Base-by-base conservation (phyloP, 2,329 filamentous ascomycete genomes). In the Allantophomopsis lycopodina region DNA sequence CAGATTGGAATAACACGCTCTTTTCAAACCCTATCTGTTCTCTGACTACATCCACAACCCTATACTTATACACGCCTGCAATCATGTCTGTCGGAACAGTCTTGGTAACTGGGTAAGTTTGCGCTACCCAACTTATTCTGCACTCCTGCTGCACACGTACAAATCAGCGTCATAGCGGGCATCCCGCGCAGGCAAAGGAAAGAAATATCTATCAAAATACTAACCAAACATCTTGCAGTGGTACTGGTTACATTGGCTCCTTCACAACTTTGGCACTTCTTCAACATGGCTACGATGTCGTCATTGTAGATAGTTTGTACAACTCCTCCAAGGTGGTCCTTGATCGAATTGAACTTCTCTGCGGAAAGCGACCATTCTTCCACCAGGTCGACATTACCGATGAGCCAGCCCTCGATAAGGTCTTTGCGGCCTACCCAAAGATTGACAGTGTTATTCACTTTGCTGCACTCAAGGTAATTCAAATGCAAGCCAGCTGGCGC, bases 391-490 rank as follows among this genome's bases (percentile, higher is more conserved):
- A 98, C 64, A 75, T 98, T 54, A 95, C 86, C 51, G 76, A 95
- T 57, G 82, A 91, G 61, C 71, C 73, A 46, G 82, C 70, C 11
- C 72, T 98, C 42, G 85, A 95, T 59, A 78, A 79, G 54, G 83
- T 96, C 53, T 95, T 98, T 58, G 69, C 75, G 46, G 83, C 82
- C 56, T 82, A 96, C 64, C 86, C 88, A 38, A 81, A 85, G 55
- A 95, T 98, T 56, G 87, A 95, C 72, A 94, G 85, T 59, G 91
- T 96, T 49, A 96, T 98, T 55, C 91, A 98, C 70, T 98, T 98
- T 59, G 93, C 91, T 47, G 91, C 91, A 17, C 73, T 98, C 51
- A 98, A 98, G 82, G 85, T 39, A 30, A 33, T n/a, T 35, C 38
- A 2, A 21, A 7, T 12, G n/a, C 14, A 20, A 7, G 18, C 15